These are phyloP conservation scores for Xylariales sp. DNA, from an alignment of 2,329 filamentous ascomycete genomes.

Conservation along the genomic window DNA sequence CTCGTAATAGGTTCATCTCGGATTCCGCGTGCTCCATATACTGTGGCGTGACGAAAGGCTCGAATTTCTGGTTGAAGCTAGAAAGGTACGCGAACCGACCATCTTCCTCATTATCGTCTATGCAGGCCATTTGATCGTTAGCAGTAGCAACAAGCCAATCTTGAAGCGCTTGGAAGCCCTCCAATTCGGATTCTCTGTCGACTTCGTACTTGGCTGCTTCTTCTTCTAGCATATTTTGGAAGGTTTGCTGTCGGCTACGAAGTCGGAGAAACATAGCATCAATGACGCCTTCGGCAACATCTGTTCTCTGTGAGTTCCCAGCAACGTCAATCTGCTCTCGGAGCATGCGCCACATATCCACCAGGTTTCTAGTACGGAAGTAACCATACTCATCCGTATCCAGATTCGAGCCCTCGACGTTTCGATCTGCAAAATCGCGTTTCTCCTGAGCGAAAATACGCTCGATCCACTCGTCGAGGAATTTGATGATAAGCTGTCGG, in stretches of 20 bases:
- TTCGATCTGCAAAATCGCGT: constrained; percentile 82
- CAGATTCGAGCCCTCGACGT: constrained; percentile 77
- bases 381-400: constrained; percentile 90
- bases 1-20: constrained; percentile 80
- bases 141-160: constrained; percentile 98
- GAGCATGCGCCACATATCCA: constrained; percentile 98
- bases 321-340: constrained; percentile 91
- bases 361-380: constrained; percentile 90
- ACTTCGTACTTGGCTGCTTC: constrained; percentile 81
- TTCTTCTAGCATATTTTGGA: constrained; percentile 89
- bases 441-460: constrained; percentile 87
- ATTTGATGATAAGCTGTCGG: constrained; percentile 92
- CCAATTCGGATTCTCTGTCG: constrained; percentile 64
- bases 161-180: constrained; percentile 81
- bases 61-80: constrained; percentile 85
- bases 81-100: constrained; percentile 84
- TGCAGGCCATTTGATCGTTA: constrained; percentile 98
- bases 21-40: constrained; percentile 80
- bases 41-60: constrained; percentile 80
- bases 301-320: constrained; percentile 83
- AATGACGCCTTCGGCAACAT: constrained; percentile 94
- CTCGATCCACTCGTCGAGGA: constrained; percentile 97
- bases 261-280: constrained; percentile 95
- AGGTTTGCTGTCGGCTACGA: constrained; percentile 82
- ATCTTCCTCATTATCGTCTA: constrained; percentile 88